Base-by-base conservation (phyloP, 139 green algal genomes). In the Haematococcus lacustris region DNA sequence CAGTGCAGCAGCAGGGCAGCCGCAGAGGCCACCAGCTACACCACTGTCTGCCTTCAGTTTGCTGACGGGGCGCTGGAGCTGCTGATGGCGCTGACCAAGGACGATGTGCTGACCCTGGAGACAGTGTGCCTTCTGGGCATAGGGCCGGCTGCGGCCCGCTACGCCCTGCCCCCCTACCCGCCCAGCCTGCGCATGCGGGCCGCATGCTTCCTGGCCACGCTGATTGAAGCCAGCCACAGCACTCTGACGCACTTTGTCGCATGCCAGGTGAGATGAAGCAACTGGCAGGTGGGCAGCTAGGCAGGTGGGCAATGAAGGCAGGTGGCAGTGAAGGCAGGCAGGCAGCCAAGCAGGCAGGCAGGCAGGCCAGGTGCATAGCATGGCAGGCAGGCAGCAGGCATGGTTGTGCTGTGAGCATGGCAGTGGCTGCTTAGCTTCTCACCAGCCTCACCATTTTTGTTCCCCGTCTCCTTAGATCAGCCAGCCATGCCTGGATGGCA, bases 231-330 rank as follows among this genome's bases (percentile, higher is more conserved):
- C 0, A 62, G 75, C 5, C 74, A 77, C 38, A 67, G 74, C 39
- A 89, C 83, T 28, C 76, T 91, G 60, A 81, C 87, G 40, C 83
- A 92, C 77, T 73, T 96, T 38, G 76, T 96, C 5, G 84, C 89
- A 0, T 96, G 89, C 71, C 67, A 83, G 70, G 78, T 75, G 39
- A n/a, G n/a, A n/a, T n/a, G n/a, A n/a, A n/a, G n/a, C n/a, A n/a
- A n/a, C n/a, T n/a, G n/a, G n/a, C n/a, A n/a, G n/a, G n/a, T n/a
- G n/a, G n/a, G n/a, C n/a, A n/a, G n/a, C n/a, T n/a, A n/a, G n/a
- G n/a, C n/a, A n/a, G n/a, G n/a, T n/a, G n/a, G n/a, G n/a, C n/a
- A n/a, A n/a, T n/a, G n/a, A n/a, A n/a, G n/a, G n/a, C n/a, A n/a
- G n/a, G n/a, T n/a, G n/a, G n/a, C n/a, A n/a, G n/a, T n/a, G n/a